Percentiles rank a stretch among this genome's conserved stretches.
Evolutionary conservation across 768 basidiomycete species (phyloP).

Genomic region (Tulasnella sp.): DNA sequence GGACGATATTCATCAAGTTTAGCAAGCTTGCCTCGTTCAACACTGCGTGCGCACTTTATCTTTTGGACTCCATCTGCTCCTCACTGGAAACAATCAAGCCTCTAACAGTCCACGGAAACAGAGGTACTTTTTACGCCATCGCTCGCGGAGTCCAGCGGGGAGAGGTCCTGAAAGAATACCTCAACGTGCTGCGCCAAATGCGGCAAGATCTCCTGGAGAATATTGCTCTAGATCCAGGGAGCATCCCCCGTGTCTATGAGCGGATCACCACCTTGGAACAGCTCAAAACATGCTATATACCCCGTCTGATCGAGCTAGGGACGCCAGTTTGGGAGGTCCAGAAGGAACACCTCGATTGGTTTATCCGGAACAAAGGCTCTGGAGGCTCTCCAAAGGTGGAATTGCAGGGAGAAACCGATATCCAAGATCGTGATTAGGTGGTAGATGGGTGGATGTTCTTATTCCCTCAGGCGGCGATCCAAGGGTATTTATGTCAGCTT

Average conservation of each 20-base stretch:
- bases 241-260: neutral
- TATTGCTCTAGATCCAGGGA: too few species aligned
- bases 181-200: too few species aligned
- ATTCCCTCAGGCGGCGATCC: too few species aligned
- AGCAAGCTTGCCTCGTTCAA: neutral
- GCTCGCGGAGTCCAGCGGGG: too few species aligned
- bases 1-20: neutral
- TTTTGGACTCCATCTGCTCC: neutral
- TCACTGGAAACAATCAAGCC: neutral
- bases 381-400: neutral
- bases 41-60: neutral
- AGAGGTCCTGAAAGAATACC: too few species aligned
- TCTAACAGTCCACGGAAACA: neutral
- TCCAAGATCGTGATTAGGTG: too few species aligned
- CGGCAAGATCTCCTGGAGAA: too few species aligned
- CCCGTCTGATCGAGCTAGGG: constrained; percentile 1
- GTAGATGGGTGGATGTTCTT: too few species aligned
- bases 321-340: constrained; percentile 8
- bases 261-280: neutral
- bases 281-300: neutral
- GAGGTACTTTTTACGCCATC: neutral
- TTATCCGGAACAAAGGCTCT: too few species aligned
- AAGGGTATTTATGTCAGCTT: too few species aligned
- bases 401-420: too few species aligned
- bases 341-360: neutral